phyloP scores from a whole-genome alignment of 768 basidiomycete genomes.

The Trametes cubensis region DNA sequence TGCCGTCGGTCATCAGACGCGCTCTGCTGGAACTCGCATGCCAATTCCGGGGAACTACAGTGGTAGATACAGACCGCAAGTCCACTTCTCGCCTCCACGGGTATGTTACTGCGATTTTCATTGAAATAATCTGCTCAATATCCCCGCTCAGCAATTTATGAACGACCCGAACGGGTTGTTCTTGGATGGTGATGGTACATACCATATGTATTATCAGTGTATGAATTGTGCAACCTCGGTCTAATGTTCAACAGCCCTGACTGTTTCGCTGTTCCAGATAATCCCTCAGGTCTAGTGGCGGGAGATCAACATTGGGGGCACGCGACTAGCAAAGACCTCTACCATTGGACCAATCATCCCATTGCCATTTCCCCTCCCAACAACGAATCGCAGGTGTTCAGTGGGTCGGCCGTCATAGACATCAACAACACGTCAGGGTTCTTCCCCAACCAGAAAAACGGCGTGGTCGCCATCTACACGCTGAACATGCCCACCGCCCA shows the following conservation, averaged over 20 bases:
- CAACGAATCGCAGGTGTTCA: constrained; percentile 16
- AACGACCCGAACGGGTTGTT: constrained; percentile 20
- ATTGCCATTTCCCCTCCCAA: constrained; percentile 20
- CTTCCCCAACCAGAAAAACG: constrained; percentile 19
- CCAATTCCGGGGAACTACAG: constrained; percentile 1
- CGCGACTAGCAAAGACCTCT: constrained; percentile 19
- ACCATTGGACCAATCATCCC: constrained; percentile 20
- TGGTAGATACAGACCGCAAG: constrained; percentile 12
- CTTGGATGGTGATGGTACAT: constrained; percentile 14
- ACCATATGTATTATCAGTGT: constrained; percentile 24
- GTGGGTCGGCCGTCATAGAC: constrained; percentile 21
- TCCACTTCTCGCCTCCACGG: constrained; percentile 20
- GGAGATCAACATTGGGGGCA: constrained; percentile 23
- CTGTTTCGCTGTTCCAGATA: background rate
- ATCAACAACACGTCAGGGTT: constrained; percentile 22
- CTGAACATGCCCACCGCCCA: constrained; percentile 17
- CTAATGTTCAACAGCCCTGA: no score
- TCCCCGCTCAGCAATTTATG: constrained; percentile 10
- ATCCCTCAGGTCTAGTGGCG: constrained; percentile 6
- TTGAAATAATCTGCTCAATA: background rate
- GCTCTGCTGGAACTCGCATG: background rate
- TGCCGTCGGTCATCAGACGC: background rate
- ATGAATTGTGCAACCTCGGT: background rate
- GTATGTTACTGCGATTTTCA: background rate
- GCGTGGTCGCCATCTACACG: constrained; percentile 21